These are phyloP conservation scores for Posidonia oceanica DNA, from an alignment of 116 monocot species.

Conservation along the genomic window DNA sequence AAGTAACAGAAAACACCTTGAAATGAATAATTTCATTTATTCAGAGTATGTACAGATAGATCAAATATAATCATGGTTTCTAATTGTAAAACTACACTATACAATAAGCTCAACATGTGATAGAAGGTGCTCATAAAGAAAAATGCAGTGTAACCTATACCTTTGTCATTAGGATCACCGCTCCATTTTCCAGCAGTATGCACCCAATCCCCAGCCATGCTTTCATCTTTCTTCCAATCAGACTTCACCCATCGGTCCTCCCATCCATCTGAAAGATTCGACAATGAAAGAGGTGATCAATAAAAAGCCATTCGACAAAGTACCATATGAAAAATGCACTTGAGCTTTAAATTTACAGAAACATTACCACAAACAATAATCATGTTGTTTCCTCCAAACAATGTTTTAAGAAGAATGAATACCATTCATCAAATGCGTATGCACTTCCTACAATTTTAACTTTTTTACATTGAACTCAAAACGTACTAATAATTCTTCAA, in stretches of 20 bases:
- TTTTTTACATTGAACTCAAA: too few species aligned
- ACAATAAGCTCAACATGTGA: background rate
- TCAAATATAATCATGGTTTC: background rate
- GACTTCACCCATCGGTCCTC: conserved; percentile 64
- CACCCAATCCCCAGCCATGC: conserved; percentile 64
- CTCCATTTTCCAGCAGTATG: conserved; percentile 69
- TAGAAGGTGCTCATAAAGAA: background rate
- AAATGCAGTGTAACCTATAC: conserved; percentile 7
- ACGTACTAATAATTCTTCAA: too few species aligned
- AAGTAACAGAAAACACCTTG: too few species aligned
- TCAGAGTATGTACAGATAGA: background rate
- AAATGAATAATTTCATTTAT: too few species aligned
- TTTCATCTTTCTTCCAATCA: conserved; percentile 77
- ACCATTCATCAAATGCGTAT: too few species aligned
- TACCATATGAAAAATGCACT: background rate
- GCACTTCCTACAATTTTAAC: too few species aligned
- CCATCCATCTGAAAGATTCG: conserved; percentile 50
- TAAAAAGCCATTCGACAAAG: background rate
- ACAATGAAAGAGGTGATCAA: background rate
- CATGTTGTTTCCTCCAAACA: too few species aligned
- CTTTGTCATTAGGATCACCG: conserved; percentile 40
- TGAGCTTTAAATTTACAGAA: background rate
- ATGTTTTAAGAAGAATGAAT: too few species aligned
- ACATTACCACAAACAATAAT: background rate
- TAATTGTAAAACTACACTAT: background rate